Base-by-base conservation (phyloP, 2,329 filamentous ascomycete species). In the Teratosphaeria destructans region DNA sequence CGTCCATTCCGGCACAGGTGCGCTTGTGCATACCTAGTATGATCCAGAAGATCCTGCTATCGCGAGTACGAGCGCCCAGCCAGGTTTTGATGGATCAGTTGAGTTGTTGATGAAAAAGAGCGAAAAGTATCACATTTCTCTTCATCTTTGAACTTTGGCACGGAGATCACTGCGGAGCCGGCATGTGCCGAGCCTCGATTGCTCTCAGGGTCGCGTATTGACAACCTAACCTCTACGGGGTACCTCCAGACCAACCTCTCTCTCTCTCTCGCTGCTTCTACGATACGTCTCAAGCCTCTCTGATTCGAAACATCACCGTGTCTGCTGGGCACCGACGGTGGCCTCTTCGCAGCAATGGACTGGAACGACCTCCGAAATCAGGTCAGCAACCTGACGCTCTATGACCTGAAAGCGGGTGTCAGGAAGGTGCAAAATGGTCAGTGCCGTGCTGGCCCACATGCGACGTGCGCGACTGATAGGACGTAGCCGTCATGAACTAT, bases 341-440 rank as follows among this genome's bases (percentile, higher is more conserved):
- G 32, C 19, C 14, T 23, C 14, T 26, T 4, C 34, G 43, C 43
- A 5, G 43, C 43, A 68, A 95, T 95, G 91, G 90, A 96, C 81
- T 82, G 95, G 74, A 87, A 86, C 76, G 89, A 82, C 71, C 76
- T 96, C 59, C 93, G 89, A 75, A 89, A 90, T 69, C 86, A 89
- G 77, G 90, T 96, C 76, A 87, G 87, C 79, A 95, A 94, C 79
- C 81, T 96, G 82, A 89, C 89, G 70, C 82, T 96, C 75, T 96
- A 96, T 80, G 92, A 96, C 76, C 73, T 96, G 79, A 96, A 96
- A 80, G 92, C 92, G 59, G 89, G 91, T 65, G 90, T 96, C 68
- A 87, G 92, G 67, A 96, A 96, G 76, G 89, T 95, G 61, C 92
- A 96, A 73, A 96, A 96, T 93, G 92, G 92, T 96, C 78, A 19